Percentiles rank a stretch among this genome's conserved stretches.
These are phyloP conservation scores for Nitzschia sp. DNA, from an alignment of 108 stramenopile species.

Conservation along the genomic window DNA sequence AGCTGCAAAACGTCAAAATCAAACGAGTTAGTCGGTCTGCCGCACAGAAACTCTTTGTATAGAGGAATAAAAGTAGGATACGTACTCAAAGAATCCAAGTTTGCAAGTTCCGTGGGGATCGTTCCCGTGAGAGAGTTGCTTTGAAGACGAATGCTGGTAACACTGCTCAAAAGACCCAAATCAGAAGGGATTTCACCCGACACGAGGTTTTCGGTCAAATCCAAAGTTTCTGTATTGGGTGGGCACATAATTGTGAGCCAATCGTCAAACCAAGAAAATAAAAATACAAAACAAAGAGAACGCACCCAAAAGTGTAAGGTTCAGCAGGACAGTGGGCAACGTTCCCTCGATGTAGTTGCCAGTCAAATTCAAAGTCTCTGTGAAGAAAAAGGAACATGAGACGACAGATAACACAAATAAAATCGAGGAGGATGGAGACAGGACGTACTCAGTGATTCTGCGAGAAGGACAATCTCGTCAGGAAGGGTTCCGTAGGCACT, in stretches of 20 bases:
- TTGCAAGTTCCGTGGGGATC: constrained; percentile 41
- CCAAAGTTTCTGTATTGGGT: background rate
- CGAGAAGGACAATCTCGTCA: constrained; percentile 23
- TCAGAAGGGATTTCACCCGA: constrained; percentile 22
- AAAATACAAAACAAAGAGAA: background rate
- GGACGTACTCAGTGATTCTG: constrained; percentile 23
- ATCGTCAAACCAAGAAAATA: too few relatives aligned
- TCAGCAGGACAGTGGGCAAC: constrained; percentile 50
- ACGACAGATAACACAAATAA: background rate
- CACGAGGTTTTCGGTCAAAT: background rate
- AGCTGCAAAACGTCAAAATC: background rate
- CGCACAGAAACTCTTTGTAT: background rate
- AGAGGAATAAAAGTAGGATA: background rate
- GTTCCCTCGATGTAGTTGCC: constrained; percentile 52
- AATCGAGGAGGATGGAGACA: background rate
- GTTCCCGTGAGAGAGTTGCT: constrained; percentile 30
- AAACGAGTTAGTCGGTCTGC: background rate
- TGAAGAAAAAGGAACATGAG: background rate
- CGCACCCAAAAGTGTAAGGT: constrained; percentile 27
- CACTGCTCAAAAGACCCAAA: constrained; percentile 5
- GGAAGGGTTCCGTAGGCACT: constrained; percentile 26
- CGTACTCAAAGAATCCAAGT: background rate
- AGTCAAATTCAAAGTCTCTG: background rate
- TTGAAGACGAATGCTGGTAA: background rate
- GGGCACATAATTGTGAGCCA: background rate